phyloP scores from a whole-genome alignment of 345 rosid species.

The Aquilaria sinensis region DNA sequence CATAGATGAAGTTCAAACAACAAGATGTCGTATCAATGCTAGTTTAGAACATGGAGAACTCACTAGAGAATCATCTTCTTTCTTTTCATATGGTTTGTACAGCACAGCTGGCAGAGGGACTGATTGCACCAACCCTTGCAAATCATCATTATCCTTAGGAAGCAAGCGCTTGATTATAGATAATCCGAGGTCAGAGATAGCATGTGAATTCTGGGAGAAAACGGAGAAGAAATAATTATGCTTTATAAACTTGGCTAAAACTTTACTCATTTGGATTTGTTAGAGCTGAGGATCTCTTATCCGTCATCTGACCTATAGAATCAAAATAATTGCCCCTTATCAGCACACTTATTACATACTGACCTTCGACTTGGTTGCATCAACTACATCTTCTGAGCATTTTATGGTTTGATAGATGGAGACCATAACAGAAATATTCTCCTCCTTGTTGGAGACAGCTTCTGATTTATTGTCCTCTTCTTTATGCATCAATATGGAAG shows the following conservation, averaged over 20 bases:
- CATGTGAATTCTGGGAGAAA: constrained; percentile 68
- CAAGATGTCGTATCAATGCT: too few relatives aligned
- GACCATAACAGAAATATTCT: constrained; percentile 39
- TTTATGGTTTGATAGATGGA: constrained; percentile 56
- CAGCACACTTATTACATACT: not conserved
- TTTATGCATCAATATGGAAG: constrained; percentile 65
- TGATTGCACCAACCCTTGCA: constrained; percentile 28
- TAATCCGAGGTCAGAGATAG: constrained; percentile 88
- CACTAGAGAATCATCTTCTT: constrained; percentile 59
- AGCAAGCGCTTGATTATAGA: constrained; percentile 49
- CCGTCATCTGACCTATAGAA: not conserved
- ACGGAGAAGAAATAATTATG: too few relatives aligned
- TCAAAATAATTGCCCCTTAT: not conserved
- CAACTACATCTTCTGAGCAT: constrained; percentile 68
- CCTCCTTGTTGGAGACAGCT: constrained; percentile 46
- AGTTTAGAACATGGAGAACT: constrained; percentile 5
- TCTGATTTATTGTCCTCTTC: constrained; percentile 82
- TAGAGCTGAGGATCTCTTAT: too few relatives aligned
- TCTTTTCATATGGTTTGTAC: constrained; percentile 56
- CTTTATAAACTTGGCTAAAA: too few relatives aligned
- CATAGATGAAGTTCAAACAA: too few relatives aligned
- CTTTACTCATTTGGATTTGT: too few relatives aligned
- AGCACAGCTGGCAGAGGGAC: constrained; percentile 57
- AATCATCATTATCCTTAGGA: constrained; percentile 33
- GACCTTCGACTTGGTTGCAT: constrained; percentile 79